A percentile compares a stretch with the other conserved stretches of the same genome.
Evolutionary conservation across 83 land plant species (phyloP).

Genomic region (Picea abies): DNA sequence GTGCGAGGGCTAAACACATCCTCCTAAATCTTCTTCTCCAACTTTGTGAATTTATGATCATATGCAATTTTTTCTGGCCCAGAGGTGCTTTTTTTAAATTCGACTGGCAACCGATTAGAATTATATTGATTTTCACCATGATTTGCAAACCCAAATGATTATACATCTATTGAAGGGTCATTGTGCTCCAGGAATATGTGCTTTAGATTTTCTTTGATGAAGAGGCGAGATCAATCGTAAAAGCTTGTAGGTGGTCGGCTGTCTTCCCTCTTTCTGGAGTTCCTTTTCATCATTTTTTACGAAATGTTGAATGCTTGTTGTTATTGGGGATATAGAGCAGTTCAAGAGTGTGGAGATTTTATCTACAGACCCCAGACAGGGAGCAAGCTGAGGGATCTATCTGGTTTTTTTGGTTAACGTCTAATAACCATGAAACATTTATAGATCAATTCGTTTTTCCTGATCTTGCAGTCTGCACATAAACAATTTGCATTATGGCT

Average conservation of each 20-base stretch:
- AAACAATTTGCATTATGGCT: no score
- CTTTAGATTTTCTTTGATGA: not conserved
- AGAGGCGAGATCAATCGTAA: not conserved
- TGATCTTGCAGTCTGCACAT: no score
- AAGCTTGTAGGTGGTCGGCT: not conserved
- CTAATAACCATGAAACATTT: no score
- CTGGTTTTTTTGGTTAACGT: not conserved
- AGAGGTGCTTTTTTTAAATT: no score
- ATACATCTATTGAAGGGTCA: not conserved
- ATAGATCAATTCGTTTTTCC: no score
- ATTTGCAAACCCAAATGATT: not conserved
- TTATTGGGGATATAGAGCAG: not conserved
- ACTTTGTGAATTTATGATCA: no score
- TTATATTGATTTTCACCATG: not conserved
- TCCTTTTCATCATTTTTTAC: not conserved
- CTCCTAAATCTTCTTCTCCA: no score
- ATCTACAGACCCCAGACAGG: no score
- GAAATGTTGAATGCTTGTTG: not conserved
- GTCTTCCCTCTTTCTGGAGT: not conserved
- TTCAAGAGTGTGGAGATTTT: no score
- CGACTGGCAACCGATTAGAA: not conserved
- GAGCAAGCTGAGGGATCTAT: no score
- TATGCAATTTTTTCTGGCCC: no score
- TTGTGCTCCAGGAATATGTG: not conserved
- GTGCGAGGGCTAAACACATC: no score